Conservation (phyloP, 2,329 filamentous ascomycete genomes). For the Exophiala phaeomuriformis region DNA sequence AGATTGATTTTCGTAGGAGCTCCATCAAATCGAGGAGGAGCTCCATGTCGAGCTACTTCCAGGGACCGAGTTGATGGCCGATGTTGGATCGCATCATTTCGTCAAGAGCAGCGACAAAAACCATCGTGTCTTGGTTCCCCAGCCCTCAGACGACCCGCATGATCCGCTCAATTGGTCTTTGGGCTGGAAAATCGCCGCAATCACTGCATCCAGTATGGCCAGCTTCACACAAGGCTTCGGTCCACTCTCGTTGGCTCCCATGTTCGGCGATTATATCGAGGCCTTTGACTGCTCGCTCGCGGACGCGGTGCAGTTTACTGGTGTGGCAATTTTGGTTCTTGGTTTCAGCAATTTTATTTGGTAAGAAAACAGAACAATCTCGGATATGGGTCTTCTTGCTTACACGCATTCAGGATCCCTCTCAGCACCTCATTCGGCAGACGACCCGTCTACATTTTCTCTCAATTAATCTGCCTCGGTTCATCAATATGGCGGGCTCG, state of each 20-base stretch:
- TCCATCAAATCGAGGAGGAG: conserved; percentile 28
- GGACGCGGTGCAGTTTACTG: conserved; percentile 51
- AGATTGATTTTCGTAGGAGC: conserved; percentile 11
- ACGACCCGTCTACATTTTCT: conserved; percentile 48
- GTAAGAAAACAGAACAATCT: conserved; percentile 29
- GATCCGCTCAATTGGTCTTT: conserved; percentile 46
- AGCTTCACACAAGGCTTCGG: conserved; percentile 51
- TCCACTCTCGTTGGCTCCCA: conserved; percentile 49
- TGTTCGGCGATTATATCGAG: conserved; percentile 53
- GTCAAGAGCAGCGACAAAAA: conserved; percentile 44
- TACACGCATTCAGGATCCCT: conserved; percentile 41
- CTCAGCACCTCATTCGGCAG: conserved; percentile 50
- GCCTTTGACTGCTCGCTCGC: conserved; percentile 49
- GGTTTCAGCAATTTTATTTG: conserved; percentile 56
- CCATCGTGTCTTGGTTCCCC: conserved; percentile 42
- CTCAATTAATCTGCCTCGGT: conserved; percentile 46
- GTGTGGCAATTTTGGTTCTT: conserved; percentile 50
- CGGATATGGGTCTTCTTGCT: conserved; percentile 11
- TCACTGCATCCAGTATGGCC: conserved; percentile 41
- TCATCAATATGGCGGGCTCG: conserved; percentile 53
- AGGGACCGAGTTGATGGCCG: conserved; percentile 54
- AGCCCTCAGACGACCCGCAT: conserved; percentile 42
- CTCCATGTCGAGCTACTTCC: conserved; percentile 49
- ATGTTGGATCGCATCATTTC: conserved; percentile 58
- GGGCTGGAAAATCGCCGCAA: conserved; percentile 45